Evolutionary conservation across 176 grass and related monocot genomes (phyloP), one percentile per base, ranked within the genome.

Genomic region (Musa schizocarpa): DNA sequence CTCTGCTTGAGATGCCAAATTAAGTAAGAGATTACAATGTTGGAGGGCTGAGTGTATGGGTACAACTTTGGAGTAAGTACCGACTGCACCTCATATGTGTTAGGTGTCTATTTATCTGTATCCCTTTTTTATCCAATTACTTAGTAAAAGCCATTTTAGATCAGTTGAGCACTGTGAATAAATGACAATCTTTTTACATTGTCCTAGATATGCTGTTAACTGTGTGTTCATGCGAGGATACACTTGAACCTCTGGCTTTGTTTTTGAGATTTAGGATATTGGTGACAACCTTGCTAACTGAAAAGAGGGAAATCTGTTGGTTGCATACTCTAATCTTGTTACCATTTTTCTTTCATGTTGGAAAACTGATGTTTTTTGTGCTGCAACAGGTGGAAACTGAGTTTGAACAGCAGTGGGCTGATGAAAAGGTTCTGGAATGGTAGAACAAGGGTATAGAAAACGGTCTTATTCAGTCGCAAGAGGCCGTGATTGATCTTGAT

Each of bases 401-500:
- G 56, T 99, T 94, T 77, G 95, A 92, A 87, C 86, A 91, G 78
- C 77, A 22, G 48, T 92, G 90, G 95, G 56, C 71, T 79, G 88
- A 87, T 50, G 90, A 81, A 1, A 69, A 81, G 62, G 68, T 94
- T 63, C 74, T 73, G 57, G 88, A 90, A 76, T 98, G 95, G 89
- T 87, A 84, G 55, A 96, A 70, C 72, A 92, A 88, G 63, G 83
- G 19, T 1, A 13, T 24, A 61, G 86, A 89, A 77, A 96, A 74
- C 55, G 82, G 80, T 62, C 51, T 58, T 29, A 16, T 59, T 24
- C 59, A 21, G 12, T 56, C 65, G 51, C 80, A 81, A 76, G 90
- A 89, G 29, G 81, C 82, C 64, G 69, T 80, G 72, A 87, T 99
- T 76, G 91, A 94, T 83, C 90, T 99, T 75, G 88, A 99, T 81